phyloP scores from a whole-genome alignment of 768 basidiomycete genomes.

The Auricularia sp. region DNA sequence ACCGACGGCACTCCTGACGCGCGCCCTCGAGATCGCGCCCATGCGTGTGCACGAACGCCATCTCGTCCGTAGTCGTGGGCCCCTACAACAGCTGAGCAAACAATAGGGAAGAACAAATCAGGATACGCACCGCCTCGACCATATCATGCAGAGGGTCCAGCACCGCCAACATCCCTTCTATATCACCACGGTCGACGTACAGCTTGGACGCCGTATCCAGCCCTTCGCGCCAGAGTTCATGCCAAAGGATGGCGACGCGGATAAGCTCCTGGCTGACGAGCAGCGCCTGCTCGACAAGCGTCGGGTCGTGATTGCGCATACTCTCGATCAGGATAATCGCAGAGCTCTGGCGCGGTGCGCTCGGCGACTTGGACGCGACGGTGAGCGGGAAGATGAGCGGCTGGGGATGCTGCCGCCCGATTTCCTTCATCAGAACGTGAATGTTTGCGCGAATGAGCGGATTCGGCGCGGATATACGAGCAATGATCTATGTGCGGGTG shows the following conservation, averaged over 20 bases:
- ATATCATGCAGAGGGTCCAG: slow-evolving; percentile 39
- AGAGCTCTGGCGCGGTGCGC: slow-evolving; percentile 28
- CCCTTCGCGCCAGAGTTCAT: slow-evolving; percentile 42
- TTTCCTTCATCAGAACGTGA: slow-evolving; percentile 32
- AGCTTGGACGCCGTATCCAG: slow-evolving; percentile 39
- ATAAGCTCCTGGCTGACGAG: slow-evolving; percentile 40
- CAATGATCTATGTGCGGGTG: slow-evolving; percentile 31
- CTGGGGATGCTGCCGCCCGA: slow-evolving; percentile 40
- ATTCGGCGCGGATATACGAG: slow-evolving; percentile 37
- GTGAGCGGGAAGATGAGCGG: slow-evolving; percentile 38
- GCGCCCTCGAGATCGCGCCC: slow-evolving; percentile 35
- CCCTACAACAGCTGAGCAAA: slow-evolving; percentile 19
- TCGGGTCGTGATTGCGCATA: slow-evolving; percentile 35
- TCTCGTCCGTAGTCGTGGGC: slow-evolving; percentile 37
- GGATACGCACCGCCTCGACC: not conserved
- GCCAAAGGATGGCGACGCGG: slow-evolving; percentile 41
- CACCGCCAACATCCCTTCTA: slow-evolving; percentile 36
- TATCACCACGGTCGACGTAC: slow-evolving; percentile 38
- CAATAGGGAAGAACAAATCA: not conserved
- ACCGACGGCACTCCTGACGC: slow-evolving; percentile 32
- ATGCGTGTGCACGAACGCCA: slow-evolving; percentile 36
- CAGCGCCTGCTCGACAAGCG: slow-evolving; percentile 36
- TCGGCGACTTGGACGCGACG: slow-evolving; percentile 38
- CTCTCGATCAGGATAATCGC: slow-evolving; percentile 34
- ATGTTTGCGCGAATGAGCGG: slow-evolving; percentile 30